Conservation (phyloP, 2,329 filamentous ascomycete genomes). For the Pyrenochaeta sp. region DNA sequence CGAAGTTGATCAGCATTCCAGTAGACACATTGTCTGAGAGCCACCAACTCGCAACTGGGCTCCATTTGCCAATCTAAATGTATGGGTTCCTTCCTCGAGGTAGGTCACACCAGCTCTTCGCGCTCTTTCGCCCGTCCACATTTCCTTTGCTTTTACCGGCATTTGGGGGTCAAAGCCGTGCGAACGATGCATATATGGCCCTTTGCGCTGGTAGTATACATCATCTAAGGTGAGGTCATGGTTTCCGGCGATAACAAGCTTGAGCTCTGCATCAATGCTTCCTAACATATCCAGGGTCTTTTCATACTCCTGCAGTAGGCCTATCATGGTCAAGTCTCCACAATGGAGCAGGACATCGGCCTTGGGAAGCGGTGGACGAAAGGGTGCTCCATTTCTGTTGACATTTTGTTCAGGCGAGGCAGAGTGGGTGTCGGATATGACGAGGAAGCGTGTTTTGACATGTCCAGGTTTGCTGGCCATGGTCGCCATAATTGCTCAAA, state of each 20-base stretch:
- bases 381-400: constrained; percentile 18
- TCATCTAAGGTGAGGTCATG: constrained; percentile 64
- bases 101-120: constrained; percentile 58
- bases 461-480: neutral
- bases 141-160: constrained; percentile 46
- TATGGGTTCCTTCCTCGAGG: constrained; percentile 62
- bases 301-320: constrained; percentile 57
- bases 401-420: constrained; percentile 18
- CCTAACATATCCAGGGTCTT: constrained; percentile 57
- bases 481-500: constrained; percentile 24
- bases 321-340: constrained; percentile 65
- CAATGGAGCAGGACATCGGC: constrained; percentile 65
- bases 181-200: constrained; percentile 33
- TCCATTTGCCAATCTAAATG: constrained; percentile 58
- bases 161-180: constrained; percentile 25
- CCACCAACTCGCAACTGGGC: constrained; percentile 53
- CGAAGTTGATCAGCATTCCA: constrained; percentile 1
- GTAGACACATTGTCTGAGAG: no score
- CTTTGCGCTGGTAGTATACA: constrained; percentile 52
- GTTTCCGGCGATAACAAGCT: constrained; percentile 69
- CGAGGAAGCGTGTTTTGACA: constrained; percentile 52
- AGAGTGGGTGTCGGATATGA: constrained; percentile 55
- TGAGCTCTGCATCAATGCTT: constrained; percentile 61
- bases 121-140: constrained; percentile 58
- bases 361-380: constrained; percentile 54